Conservation (phyloP, 176 grass and related monocot genomes). For the Dactylis glomerata region DNA sequence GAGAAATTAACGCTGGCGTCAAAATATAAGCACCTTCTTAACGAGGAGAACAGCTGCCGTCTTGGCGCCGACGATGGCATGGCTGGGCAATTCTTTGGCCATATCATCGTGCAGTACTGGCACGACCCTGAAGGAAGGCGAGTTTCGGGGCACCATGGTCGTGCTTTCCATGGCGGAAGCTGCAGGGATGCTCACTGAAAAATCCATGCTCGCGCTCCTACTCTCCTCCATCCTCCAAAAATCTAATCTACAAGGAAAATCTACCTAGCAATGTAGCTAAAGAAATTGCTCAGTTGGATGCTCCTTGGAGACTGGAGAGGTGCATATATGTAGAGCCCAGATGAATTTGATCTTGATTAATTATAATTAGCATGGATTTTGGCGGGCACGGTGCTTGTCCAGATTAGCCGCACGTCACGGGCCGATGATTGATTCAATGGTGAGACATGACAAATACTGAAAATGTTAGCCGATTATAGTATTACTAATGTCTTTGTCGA, state of each 20-base stretch:
- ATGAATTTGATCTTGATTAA: not conserved
- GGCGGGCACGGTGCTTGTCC: conserved; percentile 21
- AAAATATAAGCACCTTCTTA: conserved; percentile 14
- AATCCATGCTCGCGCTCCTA: conserved; percentile 18
- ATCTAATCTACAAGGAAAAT: not conserved
- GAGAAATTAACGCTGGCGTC: not conserved
- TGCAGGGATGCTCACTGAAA: conserved; percentile 9
- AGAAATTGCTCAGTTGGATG: too few species aligned
- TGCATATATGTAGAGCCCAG: not conserved
- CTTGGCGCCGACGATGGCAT: too few species aligned
- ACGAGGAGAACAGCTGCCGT: not conserved
- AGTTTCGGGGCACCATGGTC: not conserved
- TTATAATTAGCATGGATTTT: conserved; percentile 18
- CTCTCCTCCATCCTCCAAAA: not conserved
- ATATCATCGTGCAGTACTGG: not conserved
- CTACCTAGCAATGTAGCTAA: not conserved
- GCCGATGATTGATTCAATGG: not conserved
- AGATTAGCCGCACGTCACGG: not conserved
- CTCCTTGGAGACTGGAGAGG: too few species aligned
- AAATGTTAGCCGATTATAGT: not conserved
- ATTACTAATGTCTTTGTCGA: not conserved
- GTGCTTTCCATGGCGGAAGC: not conserved
- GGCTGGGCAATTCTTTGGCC: not conserved
- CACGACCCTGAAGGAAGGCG: not conserved
- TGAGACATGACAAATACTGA: not conserved